A percentile compares a stretch with the other conserved stretches of the same genome.
Evolutionary conservation across 2,329 filamentous ascomycete genomes (phyloP).

Genomic region (Xylaria sp.): DNA sequence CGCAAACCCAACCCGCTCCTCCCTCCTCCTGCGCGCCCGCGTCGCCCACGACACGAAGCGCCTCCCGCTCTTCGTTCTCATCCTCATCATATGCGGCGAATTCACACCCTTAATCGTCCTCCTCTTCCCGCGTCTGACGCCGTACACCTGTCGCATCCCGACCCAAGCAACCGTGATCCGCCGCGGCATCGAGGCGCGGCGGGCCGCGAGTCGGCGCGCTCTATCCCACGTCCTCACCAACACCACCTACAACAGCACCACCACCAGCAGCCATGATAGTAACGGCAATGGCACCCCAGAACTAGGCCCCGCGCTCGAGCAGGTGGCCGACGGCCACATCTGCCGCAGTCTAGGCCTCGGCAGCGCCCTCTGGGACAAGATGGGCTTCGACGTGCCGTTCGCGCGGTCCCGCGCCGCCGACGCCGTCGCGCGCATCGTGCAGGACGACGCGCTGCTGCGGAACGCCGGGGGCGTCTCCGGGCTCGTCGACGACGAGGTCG

Average conservation of each 20-base stretch:
- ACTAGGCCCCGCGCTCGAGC: background rate
- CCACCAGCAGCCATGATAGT: background rate
- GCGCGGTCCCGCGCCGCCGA: constrained; percentile 63
- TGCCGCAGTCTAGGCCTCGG: constrained; percentile 52
- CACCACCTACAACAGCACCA: constrained; percentile 10
- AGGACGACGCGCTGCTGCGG: constrained; percentile 77
- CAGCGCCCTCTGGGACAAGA: constrained; percentile 61
- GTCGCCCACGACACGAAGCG: constrained; percentile 78
- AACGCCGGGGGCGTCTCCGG: constrained; percentile 68
- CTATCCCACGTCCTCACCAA: constrained; percentile 46
- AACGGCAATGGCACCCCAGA: no score
- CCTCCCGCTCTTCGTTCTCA: constrained; percentile 79
- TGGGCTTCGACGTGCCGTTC: constrained; percentile 63
- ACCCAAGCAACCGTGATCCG: constrained; percentile 72
- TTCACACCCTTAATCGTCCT: constrained; percentile 85
- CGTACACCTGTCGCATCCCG: constrained; percentile 85
- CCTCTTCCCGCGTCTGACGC: constrained; percentile 76
- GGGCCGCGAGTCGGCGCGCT: constrained; percentile 61
- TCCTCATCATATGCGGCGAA: constrained; percentile 84
- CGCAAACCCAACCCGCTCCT: constrained; percentile 67
- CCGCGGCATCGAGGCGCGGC: constrained; percentile 62
- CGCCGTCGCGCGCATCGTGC: constrained; percentile 71
- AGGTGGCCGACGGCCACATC: constrained; percentile 42
- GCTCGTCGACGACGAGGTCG: constrained; percentile 72
- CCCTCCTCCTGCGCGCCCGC: constrained; percentile 76